Conservation (phyloP, 108 stramenopile genomes). For the Fistulifera pelliculosa region DNA sequence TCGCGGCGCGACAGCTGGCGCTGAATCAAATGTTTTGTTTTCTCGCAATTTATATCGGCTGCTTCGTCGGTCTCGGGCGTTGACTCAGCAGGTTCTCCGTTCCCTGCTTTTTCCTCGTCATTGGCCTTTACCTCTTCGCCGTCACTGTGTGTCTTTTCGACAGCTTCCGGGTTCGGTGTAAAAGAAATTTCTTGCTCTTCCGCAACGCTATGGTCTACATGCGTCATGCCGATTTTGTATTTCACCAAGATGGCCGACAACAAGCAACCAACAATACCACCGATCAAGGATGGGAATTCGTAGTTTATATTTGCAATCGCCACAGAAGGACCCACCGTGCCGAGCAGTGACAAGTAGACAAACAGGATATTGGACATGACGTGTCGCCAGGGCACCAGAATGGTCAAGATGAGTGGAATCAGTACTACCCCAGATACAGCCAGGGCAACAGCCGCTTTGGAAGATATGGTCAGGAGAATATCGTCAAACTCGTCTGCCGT, state of each 20-base stretch:
- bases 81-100: too few species aligned
- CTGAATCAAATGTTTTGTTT: too few species aligned
- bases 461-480: conserved; percentile 29
- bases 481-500: conserved; percentile 16
- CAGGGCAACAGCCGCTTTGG: conserved; percentile 31
- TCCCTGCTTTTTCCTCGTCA: too few species aligned
- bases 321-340: conserved; percentile 28
- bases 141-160: background rate
- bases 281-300: conserved; percentile 55
- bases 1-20: too few species aligned
- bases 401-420: conserved; percentile 31
- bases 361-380: conserved; percentile 40
- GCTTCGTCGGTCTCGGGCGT: too few species aligned
- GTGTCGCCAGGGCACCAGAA: conserved; percentile 29
- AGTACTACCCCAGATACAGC: conserved; percentile 32
- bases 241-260: conserved; percentile 36
- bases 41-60: too few species aligned
- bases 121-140: background rate
- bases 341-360: conserved; percentile 19
- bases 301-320: conserved; percentile 34
- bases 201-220: conserved; percentile 3
- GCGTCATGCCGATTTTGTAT: conserved; percentile 28
- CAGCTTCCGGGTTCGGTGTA: background rate
- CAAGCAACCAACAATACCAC: conserved; percentile 42
- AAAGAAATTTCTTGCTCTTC: background rate